phyloP scores from a whole-genome alignment of 495 filamentous ascomycete genomes.

The Peziza echinospora region DNA sequence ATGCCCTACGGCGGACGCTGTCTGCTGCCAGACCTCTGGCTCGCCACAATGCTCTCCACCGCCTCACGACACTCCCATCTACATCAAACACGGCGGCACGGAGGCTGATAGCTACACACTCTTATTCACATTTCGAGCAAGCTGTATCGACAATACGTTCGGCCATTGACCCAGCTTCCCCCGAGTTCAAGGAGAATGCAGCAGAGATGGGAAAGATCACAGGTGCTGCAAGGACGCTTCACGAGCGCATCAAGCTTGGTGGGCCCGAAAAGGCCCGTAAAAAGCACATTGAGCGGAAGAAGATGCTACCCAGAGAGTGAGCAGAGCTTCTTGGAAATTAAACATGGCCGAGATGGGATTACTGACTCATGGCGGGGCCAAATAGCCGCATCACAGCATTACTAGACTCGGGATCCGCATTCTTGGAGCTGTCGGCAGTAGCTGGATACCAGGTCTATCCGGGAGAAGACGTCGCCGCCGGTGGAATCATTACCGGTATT shows the following conservation, averaged over 20 bases:
- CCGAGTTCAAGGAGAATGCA: constrained; percentile 65
- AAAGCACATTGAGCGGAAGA: constrained; percentile 70
- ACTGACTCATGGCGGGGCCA: not conserved
- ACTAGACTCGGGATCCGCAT: constrained; percentile 72
- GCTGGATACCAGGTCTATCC: constrained; percentile 75
- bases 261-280: constrained; percentile 66
- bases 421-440: constrained; percentile 73
- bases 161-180: constrained; percentile 50
- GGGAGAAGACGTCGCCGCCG: constrained; percentile 63
- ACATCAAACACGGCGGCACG: too few species aligned
- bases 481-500: constrained; percentile 82
- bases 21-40: not conserved
- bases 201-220: constrained; percentile 54
- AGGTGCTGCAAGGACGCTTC: constrained; percentile 41
- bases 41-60: constrained; percentile 16
- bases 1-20: constrained; percentile 1
- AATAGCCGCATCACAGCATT: constrained; percentile 53
- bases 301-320: constrained; percentile 80
- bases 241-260: constrained; percentile 46
- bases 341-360: not conserved
- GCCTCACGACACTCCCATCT: not conserved
- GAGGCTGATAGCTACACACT: constrained; percentile 16
- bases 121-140: constrained; percentile 26
- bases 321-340: too few species aligned
- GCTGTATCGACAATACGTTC: constrained; percentile 61